Evolutionary conservation across 2,329 filamentous ascomycete species (phyloP), one percentile per base, ranked within the genome.

Genomic region (Sclerotinia spermophila): DNA sequence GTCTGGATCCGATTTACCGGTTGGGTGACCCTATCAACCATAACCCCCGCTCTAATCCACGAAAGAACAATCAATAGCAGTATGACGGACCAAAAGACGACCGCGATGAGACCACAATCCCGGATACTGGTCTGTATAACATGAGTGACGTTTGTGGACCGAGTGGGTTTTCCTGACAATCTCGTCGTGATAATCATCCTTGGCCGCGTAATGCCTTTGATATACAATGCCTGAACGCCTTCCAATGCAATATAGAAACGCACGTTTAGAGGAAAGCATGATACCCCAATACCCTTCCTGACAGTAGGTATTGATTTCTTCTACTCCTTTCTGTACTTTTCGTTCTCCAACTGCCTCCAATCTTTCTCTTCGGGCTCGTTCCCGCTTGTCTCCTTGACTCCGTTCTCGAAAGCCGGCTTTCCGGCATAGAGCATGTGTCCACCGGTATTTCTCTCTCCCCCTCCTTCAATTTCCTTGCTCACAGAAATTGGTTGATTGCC

Each of bases 401-500:
- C 81, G 71, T 87, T 86, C 17, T 83, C 83, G 79, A 92, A 93
- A 13, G 91, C 91, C 60, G 89, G 86, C 78, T 88, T 89, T 44
- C 93, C 93, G 24, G 90, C 92, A 80, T 97, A 97, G 75, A 97
- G 81, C 83, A 96, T 90, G 79, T 89, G 87, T 5, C 87, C 86
- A 69, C 72, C 60, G 71, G 71, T 70, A 72, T 75, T 62, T 72
- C 75, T 51, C 74, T 77, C 69, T 84, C 84, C 84, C 17, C 83
- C 82, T 38, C 83, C 83, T 75, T 92, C 89, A 70, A 87, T 81
- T 75, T 90, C 85, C 78, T 89, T 85, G 76, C 89, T 82, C 71
- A 84, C 82, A 35, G 88, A 85, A 74, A 97, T 90, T 68, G 96
- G 94, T 80, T 93, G 89, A 83, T 98, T 98, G 71, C 96, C 96